Evolutionary conservation across 495 filamentous ascomycete species (phyloP).

Genomic region (Penicillium tannophilum): DNA sequence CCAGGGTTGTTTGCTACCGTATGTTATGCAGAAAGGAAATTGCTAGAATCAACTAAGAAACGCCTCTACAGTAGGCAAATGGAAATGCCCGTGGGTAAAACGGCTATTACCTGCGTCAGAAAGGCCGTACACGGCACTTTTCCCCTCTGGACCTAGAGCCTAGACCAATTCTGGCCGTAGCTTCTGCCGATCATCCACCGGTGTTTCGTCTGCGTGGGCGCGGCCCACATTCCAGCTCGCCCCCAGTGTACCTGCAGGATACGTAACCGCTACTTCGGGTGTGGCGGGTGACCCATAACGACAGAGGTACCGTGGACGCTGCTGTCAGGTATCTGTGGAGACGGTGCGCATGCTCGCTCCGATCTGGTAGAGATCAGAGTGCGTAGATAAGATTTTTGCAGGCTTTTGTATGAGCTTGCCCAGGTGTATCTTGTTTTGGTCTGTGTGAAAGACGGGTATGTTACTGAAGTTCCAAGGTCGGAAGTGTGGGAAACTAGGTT

Average conservation of each 20-base stretch:
- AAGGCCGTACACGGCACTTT: background rate
- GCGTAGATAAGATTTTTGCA: background rate
- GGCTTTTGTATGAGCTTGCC: too few relatives aligned
- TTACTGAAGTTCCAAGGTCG: too few relatives aligned
- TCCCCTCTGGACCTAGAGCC: background rate
- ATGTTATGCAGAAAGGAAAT: background rate
- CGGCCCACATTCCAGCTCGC: constrained; percentile 24
- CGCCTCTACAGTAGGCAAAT: too few relatives aligned
- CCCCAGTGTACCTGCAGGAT: constrained; percentile 15
- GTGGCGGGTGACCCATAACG: background rate
- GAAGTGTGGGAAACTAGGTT: too few relatives aligned
- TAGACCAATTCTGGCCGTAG: constrained; percentile 12
- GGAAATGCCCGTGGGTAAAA: too few relatives aligned
- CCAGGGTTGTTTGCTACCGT: background rate
- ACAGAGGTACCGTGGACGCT: constrained; percentile 16
- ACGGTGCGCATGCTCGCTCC: background rate
- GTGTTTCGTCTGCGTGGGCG: constrained; percentile 28
- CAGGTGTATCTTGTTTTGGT: background rate
- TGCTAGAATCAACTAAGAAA: background rate
- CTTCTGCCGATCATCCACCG: constrained; percentile 19
- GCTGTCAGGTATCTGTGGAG: constrained; percentile 6
- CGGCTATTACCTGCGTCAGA: background rate
- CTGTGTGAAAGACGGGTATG: background rate
- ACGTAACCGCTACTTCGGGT: constrained; percentile 18
- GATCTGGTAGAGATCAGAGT: background rate